Evolutionary conservation across 1,284 basidiomycete genomes (phyloP), one percentile per base, ranked within the genome.

Genomic region (Neolentinus lepideus): DNA sequence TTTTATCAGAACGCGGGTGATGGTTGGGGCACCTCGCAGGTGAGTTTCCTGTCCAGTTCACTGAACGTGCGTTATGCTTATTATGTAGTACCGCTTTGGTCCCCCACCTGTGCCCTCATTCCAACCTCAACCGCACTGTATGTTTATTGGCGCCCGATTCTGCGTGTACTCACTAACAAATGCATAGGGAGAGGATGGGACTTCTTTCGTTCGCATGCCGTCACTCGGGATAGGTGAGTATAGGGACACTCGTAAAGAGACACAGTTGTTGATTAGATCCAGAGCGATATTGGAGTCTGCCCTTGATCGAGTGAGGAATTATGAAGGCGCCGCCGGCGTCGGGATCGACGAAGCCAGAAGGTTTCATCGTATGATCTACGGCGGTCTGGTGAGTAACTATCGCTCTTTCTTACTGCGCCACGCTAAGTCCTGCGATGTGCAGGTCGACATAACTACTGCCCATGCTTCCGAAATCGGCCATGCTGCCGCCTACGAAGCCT

Each of bases 401-500:
- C 24, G 26, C 12, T 8, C 29, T 12, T 31, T 55, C 57, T 51
- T 26, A 38, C 31, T 50, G 14, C 35, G 47, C 46, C 51, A 46
- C 22, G 56, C 43, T 24, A 4, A 1, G 12, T 31, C 26, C 43
- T 24, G 2, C 38, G 12, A 51, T 22, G 31, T 25, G 81, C 75
- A 80, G 61, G 65, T 78, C 12, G 69, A 66, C 56, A 65, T 70
- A 22, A 21, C 43, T 19, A 46, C 43, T 19, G 70, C 83, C 66
- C 64, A 71, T 6, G 79, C 83, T 1, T 61, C 66, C 21, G 81
- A 85, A 57, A 73, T 87, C 29, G 84, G 84, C 0, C 77, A 83
- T 60, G 84, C 84, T 1, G 83, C 84, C 16, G 84, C 83, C 0
- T 87, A 85, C 63, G 82, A 85, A 63, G 81, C 81, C 0, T 83